Evolutionary conservation across 2,329 filamentous ascomycete genomes (phyloP).

Genomic region (Xylariaceae sp.): DNA sequence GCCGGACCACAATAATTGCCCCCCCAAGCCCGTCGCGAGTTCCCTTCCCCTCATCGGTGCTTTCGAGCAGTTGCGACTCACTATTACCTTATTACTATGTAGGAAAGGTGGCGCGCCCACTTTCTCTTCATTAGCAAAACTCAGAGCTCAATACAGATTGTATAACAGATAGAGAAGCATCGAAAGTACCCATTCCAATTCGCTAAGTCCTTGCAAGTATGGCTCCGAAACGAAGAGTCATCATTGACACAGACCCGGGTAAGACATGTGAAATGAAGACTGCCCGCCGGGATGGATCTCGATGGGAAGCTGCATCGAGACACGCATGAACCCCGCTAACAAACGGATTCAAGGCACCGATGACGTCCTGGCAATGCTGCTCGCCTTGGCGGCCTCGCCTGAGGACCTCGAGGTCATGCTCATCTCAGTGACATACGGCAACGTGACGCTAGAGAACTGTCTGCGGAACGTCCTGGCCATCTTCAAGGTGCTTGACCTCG

Average conservation of each 20-base stretch:
- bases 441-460: slow-evolving; percentile 83
- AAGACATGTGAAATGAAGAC: slow-evolving; percentile 24
- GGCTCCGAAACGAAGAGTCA: slow-evolving; percentile 70
- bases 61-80: too few species aligned
- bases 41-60: too few species aligned
- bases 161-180: too few species aligned
- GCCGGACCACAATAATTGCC: slow-evolving; percentile 15
- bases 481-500: slow-evolving; percentile 88
- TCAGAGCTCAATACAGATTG: too few species aligned
- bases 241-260: slow-evolving; percentile 95
- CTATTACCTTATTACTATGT: too few species aligned
- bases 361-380: slow-evolving; percentile 81
- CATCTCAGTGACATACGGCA: slow-evolving; percentile 89
- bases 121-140: too few species aligned
- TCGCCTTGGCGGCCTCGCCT: slow-evolving; percentile 75
- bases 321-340: slow-evolving; percentile 11
- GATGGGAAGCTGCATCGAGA: not conserved
- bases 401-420: slow-evolving; percentile 84
- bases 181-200: too few species aligned
- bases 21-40: not conserved
- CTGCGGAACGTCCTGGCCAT: slow-evolving; percentile 83
- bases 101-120: too few species aligned
- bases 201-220: slow-evolving; percentile 39
- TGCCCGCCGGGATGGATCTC: not conserved
- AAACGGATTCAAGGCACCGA: slow-evolving; percentile 62